phyloP scores from a whole-genome alignment of 2,329 filamentous ascomycete species.

The Phaeosphaeria sp. region DNA sequence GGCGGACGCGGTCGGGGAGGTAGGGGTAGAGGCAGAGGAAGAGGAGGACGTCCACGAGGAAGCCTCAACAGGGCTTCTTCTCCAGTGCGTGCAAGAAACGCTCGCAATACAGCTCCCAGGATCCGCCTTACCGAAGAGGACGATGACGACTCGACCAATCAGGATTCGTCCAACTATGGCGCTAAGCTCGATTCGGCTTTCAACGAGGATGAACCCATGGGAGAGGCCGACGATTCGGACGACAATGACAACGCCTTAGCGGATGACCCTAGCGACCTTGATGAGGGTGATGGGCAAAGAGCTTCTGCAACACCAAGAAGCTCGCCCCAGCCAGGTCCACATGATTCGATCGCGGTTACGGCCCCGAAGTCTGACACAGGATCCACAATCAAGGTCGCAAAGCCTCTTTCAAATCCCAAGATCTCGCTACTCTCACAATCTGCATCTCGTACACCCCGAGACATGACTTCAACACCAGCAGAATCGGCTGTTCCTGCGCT shows the following conservation, averaged over 20 bases:
- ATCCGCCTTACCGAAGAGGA: conserved; percentile 45
- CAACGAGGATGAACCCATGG: conserved; percentile 23
- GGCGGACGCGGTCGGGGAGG: conserved; percentile 35
- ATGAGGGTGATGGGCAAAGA: conserved; percentile 17
- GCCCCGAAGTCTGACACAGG: conserved; percentile 7
- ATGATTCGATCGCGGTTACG: conserved; percentile 14
- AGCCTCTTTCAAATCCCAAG: conserved; percentile 23
- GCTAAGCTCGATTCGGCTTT: conserved; percentile 36
- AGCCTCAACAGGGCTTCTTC: conserved; percentile 28
- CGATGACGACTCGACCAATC: conserved; percentile 44
- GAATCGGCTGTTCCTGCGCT: conserved; percentile 27
- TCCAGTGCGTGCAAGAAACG: conserved; percentile 36
- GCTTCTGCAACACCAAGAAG: conserved; percentile 17
- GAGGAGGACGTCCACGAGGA: conserved; percentile 38
- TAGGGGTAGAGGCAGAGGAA: conserved; percentile 35
- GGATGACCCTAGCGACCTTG: conserved; percentile 21
- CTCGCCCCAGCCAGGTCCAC: conserved; percentile 28
- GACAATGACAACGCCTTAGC: conserved; percentile 21
- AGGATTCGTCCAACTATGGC: conserved; percentile 33
- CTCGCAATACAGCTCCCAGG: conserved; percentile 40
- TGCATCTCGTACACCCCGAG: conserved; percentile 34
- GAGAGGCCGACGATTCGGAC: conserved; percentile 24
- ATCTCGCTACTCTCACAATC: conserved; percentile 29
- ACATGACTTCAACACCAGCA: conserved; percentile 31
- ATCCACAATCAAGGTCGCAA: conserved; percentile 9